phyloP scores from a whole-genome alignment of 441 rosid species.

The Kokia cookei region DNA sequence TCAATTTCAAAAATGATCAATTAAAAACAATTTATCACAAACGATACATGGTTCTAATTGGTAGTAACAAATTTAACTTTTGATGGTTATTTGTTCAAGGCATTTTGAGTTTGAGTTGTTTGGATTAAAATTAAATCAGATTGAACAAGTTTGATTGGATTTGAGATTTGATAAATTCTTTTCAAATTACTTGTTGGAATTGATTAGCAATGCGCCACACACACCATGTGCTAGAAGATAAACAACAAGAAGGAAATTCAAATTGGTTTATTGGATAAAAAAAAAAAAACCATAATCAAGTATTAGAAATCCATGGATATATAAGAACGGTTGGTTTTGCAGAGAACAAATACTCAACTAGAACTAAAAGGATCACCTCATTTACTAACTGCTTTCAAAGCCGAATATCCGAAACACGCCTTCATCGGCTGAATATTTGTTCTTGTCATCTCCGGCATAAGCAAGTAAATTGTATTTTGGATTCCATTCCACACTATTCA shows the following conservation, averaged over 20 bases:
- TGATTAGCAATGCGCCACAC: background rate
- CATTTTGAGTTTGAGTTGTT: no score
- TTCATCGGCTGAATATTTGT: constrained; percentile 84
- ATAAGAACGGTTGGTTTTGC: background rate
- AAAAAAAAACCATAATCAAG: background rate
- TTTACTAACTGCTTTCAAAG: constrained; percentile 40
- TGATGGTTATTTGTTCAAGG: no score
- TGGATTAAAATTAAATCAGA: no score
- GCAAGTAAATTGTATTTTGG: constrained; percentile 92
- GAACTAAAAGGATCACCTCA: background rate
- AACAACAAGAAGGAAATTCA: background rate
- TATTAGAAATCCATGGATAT: background rate
- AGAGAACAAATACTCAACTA: background rate
- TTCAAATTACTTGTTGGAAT: background rate
- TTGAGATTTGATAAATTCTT: no score
- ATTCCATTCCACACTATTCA: constrained; percentile 99
- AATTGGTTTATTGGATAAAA: background rate
- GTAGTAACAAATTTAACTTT: no score
- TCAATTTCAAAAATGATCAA: no score
- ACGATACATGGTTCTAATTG: no score
- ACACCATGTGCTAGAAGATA: background rate
- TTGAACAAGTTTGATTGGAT: no score
- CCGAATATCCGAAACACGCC: constrained; percentile 85
- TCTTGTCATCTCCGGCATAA: constrained; percentile 98
- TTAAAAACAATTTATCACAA: no score